Evolutionary conservation across 352 stramenopile species (phyloP), one percentile per base, ranked within the genome.

Genomic region (Phytophthora ramorum): DNA sequence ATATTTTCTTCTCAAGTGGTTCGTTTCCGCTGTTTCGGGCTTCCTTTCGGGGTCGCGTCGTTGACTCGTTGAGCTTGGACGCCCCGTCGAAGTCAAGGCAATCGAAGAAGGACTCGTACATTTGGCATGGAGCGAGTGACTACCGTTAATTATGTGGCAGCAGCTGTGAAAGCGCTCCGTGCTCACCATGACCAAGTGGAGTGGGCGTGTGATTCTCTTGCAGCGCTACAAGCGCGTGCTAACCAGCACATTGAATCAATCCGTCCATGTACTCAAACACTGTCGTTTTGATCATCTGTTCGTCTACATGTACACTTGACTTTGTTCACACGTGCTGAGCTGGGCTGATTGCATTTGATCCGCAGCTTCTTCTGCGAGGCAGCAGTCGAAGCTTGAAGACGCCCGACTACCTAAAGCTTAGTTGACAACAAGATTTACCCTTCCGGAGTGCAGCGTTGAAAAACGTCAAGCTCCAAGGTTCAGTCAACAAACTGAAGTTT

Each of bases 151-250:
- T 66, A 63, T 66, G 50, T 70, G 55, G 66, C 54, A 74, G 66
- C 66, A 60, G 66, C 66, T 74, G 48, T 59, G 44, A 66, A 73
- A 74, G 54, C 60, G 60, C 60, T 74, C 60, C 66, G 41, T 69
- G 34, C 48, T 69, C 64, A 60, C 51, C 58, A 63, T 64, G 58
- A 35, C 49, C 19, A 53, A 58, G 51, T 55, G 55, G 32, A 49
- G 32, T 71, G 56, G 47, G 38, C 45, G 53, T 60, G 30, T 43
- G 49, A 54, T 66, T 66, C 38, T 43, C 17, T 40, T 16, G 8
- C 13, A 65, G 40, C 57, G 57, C 57, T 58, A 7, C 3, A n/a
- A 52, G 57, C 57, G 57, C 57, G 52, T 26, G 19, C n/a, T 35
- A 44, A 37, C 35, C 28, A 60, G 34, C 30, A 41, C 37, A 19